Conservation (phyloP, 2,329 filamentous ascomycete genomes). For the Scedosporium dehoogii region DNA sequence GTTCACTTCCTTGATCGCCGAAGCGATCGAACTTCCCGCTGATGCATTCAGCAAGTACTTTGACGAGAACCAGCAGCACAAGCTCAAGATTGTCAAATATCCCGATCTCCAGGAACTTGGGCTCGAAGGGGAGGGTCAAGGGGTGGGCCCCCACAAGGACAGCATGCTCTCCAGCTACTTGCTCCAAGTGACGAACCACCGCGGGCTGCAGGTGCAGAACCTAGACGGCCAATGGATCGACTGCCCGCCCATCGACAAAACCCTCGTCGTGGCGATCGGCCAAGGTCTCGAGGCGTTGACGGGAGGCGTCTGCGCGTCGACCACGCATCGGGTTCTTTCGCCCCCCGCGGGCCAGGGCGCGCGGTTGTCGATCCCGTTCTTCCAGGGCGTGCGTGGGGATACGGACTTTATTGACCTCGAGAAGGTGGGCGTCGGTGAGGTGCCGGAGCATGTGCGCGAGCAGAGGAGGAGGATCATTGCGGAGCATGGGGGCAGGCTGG, state of each 20-base stretch:
- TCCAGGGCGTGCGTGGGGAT: slow-evolving; percentile 75
- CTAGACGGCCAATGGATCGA: slow-evolving; percentile 70
- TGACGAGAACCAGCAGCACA: slow-evolving; percentile 66
- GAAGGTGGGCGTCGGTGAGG: slow-evolving; percentile 40
- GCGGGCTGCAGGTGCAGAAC: slow-evolving; percentile 76
- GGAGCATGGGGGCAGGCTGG: slow-evolving; percentile 45
- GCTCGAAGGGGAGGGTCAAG: slow-evolving; percentile 39
- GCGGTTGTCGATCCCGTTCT: slow-evolving; percentile 75
- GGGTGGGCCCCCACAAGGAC: slow-evolving; percentile 74
- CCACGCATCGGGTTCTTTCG: slow-evolving; percentile 75
- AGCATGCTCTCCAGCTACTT: slow-evolving; percentile 76
- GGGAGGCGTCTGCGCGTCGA: slow-evolving; percentile 69
- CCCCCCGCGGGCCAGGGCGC: slow-evolving; percentile 60
- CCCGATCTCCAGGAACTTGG: slow-evolving; percentile 59
- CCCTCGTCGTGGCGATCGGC: slow-evolving; percentile 78
- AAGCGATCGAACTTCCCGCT: slow-evolving; percentile 63
- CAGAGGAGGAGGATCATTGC: slow-evolving; percentile 50
- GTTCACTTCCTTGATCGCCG: slow-evolving; percentile 74
- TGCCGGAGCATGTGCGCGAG: slow-evolving; percentile 53
- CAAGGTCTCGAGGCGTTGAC: slow-evolving; percentile 82
- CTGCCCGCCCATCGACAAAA: slow-evolving; percentile 64
- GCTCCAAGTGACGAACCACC: slow-evolving; percentile 67
- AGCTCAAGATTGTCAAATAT: slow-evolving; percentile 84
- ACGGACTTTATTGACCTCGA: slow-evolving; percentile 71
- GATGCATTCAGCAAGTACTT: slow-evolving; percentile 72